Percentiles rank a stretch among this genome's conserved stretches.
These are phyloP conservation scores for Adenanthera pavonina DNA, from an alignment of 306 rosid genomes.

Conservation along the genomic window DNA sequence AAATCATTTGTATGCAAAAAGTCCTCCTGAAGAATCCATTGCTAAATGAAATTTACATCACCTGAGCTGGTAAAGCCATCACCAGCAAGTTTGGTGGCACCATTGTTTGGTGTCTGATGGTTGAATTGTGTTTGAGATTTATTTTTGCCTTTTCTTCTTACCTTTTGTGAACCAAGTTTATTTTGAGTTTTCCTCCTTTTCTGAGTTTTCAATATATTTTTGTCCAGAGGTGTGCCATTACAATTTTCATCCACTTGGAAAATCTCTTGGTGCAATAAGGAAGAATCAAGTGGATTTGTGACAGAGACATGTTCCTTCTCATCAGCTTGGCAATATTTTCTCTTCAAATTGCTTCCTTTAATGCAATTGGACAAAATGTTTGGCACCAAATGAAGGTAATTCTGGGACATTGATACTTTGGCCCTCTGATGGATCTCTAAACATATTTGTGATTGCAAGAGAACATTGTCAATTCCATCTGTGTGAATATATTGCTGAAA, in stretches of 20 bases:
- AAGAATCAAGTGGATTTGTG: conserved; percentile 44
- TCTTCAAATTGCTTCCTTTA: conserved; percentile 57
- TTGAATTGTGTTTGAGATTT: conserved; percentile 41
- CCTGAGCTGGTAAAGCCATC: conserved; percentile 46
- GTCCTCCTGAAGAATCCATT: conserved; percentile 36
- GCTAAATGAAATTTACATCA: conserved; percentile 41
- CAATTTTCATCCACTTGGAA: conserved; percentile 46
- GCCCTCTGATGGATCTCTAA: conserved; percentile 42
- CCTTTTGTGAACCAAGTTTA: conserved; percentile 40
- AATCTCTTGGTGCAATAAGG: conserved; percentile 48
- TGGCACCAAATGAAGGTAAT: conserved; percentile 41
- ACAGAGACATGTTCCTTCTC: conserved; percentile 37
- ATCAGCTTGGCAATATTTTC: conserved; percentile 46
- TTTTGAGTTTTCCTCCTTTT: conserved; percentile 58
- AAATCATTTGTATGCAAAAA: conserved; percentile 33
- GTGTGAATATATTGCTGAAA: conserved; percentile 46
- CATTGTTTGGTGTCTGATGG: conserved; percentile 34
- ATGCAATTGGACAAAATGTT: conserved; percentile 43
- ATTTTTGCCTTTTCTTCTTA: conserved; percentile 30
- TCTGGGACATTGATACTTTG: conserved; percentile 32
- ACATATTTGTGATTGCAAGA: conserved; percentile 43
- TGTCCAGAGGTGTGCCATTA: conserved; percentile 38
- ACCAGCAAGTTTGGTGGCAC: conserved; percentile 23
- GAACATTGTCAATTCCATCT: conserved; percentile 37
- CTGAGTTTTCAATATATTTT: conserved; percentile 37